These are phyloP conservation scores for Ustilago cynodontis DNA, from an alignment of 1,284 basidiomycete genomes.

Conservation along the genomic window DNA sequence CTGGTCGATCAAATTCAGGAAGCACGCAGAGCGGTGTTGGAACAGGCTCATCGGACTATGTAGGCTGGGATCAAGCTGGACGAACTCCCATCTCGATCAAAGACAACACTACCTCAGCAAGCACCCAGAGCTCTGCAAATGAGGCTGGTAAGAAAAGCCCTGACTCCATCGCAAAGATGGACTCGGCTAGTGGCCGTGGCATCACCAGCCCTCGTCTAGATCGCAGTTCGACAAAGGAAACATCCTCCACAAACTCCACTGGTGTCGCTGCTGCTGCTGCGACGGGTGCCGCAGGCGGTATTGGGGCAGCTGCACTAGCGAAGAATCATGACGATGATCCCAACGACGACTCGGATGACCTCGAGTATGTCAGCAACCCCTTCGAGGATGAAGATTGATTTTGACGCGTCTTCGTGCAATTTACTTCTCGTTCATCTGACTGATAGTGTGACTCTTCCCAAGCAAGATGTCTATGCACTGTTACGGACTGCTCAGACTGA, in stretches of 20 bases:
- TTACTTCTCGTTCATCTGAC: background rate
- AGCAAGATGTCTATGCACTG: too few relatives aligned
- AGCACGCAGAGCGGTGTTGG: background rate
- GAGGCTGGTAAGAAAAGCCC: constrained; percentile 6
- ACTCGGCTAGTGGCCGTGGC: constrained; percentile 44
- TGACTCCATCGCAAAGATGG: constrained; percentile 50
- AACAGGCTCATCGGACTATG: constrained; percentile 21
- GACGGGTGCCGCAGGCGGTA: constrained; percentile 4
- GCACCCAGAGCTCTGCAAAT: background rate
- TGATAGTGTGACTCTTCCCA: background rate
- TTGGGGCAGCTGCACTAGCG: constrained; percentile 2
- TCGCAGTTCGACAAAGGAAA: constrained; percentile 25
- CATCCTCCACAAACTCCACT: background rate
- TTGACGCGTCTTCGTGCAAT: background rate
- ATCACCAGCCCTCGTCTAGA: constrained; percentile 32
- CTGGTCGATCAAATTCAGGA: constrained; percentile 13
- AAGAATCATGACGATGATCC: constrained; percentile 31
- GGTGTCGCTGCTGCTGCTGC: constrained; percentile 18
- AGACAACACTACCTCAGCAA: constrained; percentile 37
- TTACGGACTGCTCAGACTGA: too few relatives aligned
- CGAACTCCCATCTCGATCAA: constrained; percentile 45
- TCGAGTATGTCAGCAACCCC: constrained; percentile 63
- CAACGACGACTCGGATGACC: constrained; percentile 55
- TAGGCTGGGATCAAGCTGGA: constrained; percentile 56
- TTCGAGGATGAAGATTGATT: constrained; percentile 63